Evolutionary conservation across 352 stramenopile genomes (phyloP), one percentile per base, ranked within the genome.

Genomic region (Pythium plurisporium): DNA sequence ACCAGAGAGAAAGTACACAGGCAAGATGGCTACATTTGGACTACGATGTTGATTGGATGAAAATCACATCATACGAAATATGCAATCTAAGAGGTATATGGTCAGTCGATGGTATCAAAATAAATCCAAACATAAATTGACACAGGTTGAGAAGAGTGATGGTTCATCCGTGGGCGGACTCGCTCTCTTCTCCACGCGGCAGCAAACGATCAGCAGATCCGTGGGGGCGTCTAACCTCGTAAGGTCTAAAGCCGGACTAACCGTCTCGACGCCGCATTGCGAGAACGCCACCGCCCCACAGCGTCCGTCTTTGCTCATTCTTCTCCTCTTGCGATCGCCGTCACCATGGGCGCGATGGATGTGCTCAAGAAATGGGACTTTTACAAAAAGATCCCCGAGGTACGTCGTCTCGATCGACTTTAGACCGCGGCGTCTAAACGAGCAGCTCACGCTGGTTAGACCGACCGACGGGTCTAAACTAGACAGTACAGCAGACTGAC

Each of bases 361-460:
- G 82, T 91, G 59, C 63, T 94, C 51, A 94, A 93, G 76, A 94
- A 94, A 66, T 94, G 85, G 85, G 85, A 94, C 71, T 94, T 94
- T 51, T 94, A 94, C 82, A 94, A 94, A 72, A 94, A 94, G 79
- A 94, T 94, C 69, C 85, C 85, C 6, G 85, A 94, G 77, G 82
- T 92, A 55, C 51, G 68, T 65, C 26, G 37, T 27, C 23, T n/a
- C n/a, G 38, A 45, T 20, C 17, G 2, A 20, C 3, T 34, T 6
- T 49, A 5, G 38, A 44, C 34, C 15, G 23, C 23, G 23, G 22
- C 29, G 45, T 53, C 45, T 53, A 40, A 41, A 30, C n/a, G n/a
- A n/a, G n/a, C n/a, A n/a, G n/a, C 10, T 52, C 7, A 36, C 11
- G 29, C 9, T n/a, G 46, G 41, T 48, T 46, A 31, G 36, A 45